Base-by-base conservation (phyloP, 331 rosid species). In the Saraca asoca region DNA sequence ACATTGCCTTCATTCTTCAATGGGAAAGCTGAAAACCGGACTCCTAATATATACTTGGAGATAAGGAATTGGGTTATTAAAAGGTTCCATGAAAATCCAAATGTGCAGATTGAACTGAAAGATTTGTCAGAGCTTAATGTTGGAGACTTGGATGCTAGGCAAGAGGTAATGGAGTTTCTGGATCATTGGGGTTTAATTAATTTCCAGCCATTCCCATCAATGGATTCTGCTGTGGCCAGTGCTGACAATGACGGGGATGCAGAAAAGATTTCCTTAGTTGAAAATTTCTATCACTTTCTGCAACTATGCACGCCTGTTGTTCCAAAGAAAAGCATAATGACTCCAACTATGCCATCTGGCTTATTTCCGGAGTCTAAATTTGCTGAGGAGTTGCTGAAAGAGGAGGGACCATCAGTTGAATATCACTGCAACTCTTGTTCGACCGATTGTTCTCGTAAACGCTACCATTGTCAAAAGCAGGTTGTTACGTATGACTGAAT, bases 391-490 rank as follows among this genome's bases (percentile, higher is more conserved):
- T 70, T 91, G 79, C 77, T 74, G 76, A 86, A 84, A 66, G 85
- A 80, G 66, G 97, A 88, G 87, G 96, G 89, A 14, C 90, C 97
- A 65, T 63, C 83, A 71, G 89, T 91, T 62, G 97, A 91, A 85
- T 91, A 91, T 84, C 97, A 91, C 56, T 91, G 97, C 82, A 91
- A 91, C 85, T 91, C 95, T 24, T 91, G 97, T 79, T 81, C 96
- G 14, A 91, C 91, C 74, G 97, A 91, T 83, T 91, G 97, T 75
- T 91, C 97, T 62, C 95, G 95, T 75, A 88, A 88, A 74, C 97
- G 97, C 29, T 91, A 88, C 88, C 97, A 91, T 81, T 91, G 97
- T 87, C 97, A 88, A 87, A 91, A 88, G 90, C 95, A 86, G 96
- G 97, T 91, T 74, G 17, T 77, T 75, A 64, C 72, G 52, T 49